Base-by-base conservation (phyloP, 306 rosid genomes). In the Citrullus mucosospermus region DNA sequence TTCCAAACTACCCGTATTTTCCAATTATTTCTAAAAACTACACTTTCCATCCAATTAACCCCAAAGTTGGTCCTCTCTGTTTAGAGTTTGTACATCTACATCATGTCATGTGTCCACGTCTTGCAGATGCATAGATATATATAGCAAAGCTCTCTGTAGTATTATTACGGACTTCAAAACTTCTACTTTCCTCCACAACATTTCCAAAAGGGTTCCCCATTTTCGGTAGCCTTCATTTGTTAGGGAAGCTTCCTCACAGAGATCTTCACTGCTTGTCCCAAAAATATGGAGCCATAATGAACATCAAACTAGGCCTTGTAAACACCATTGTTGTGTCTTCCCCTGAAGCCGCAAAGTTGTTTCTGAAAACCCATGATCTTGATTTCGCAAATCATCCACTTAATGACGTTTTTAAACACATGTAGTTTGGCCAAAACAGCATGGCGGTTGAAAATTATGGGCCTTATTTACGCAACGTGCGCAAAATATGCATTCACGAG, bases 401-500 rank as follows among this genome's bases (percentile, higher is more conserved):
- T 5, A n/a, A 1, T 30, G 79, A 80, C 60, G 86, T 88, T 15
- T 28, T 84, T 20, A 87, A 86, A 74, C 1, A 68, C 82, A 81
- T 91, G 1, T 18, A 82, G 14, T 92, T 84, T 51, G 91, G 51
- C 4, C 96, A 90, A 15, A 84, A 79, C 58, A 70, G n/a, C 82
- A 4, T 93, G 22, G 48, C 25, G 50, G 88, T 87, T 14, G 75
- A 78, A 17, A 51, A 59, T 16, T 91, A 90, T 10, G 93, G 97
- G 22, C 30, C 92, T 9, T 91, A 91, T 55, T 91, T 97, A 97
- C 92, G 93, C 14, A 83, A 88, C 81, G 63, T 85, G 58, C 88
- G 97, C 0, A 90, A 90, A 78, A 86, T 91, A 89, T 90, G 92
- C 86, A 88, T 88, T 1, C 81, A 85, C 6, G 88, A 93, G 54